Base-by-base conservation (phyloP, 2,329 filamentous ascomycete genomes). In the Trichoderma atroviride region DNA sequence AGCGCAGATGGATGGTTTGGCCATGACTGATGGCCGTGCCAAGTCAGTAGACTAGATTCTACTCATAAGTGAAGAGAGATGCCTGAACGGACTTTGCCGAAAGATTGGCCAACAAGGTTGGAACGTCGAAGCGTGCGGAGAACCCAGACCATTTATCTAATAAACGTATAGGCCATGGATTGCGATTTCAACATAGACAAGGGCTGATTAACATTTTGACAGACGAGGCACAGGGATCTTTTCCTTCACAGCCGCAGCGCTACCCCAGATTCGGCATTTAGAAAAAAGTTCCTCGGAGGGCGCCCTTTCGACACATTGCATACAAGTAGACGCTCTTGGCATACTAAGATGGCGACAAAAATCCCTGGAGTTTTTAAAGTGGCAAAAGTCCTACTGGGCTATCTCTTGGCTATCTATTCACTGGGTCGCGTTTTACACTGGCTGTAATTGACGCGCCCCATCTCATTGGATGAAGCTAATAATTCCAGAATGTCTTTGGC, bases 191-290 rank as follows among this genome's bases (percentile, higher is more conserved):
- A 22, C 19, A 6, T 22, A 22, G 43, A 37, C 35, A 50, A 53
- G 47, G 31, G 35, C 47, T 33, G 29, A 63, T 53, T 50, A 53
- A 53, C 37, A 19, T 63, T 33, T 63, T 47, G n/a, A 24, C 33
- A 65, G 29, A 22, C 31, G 27, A 19, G 43, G 47, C 35, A 24
- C 31, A 24, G 22, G 55, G 31, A 27, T 55, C 24, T 55, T 29
- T 31, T 24, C 40, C 22, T 37, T 33, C 29, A 31, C 11, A 24
- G 62, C 53, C 37, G 53, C 27, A 53, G 57, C 53, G 37, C 62
- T 66, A 50, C 62, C 62, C 62, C 62, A 10, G 62, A 57, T 57
- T 50, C 53, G 62, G 62, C 62, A 66, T 33, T 50, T n/a, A 50
- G 29, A 66, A 66, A 43, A 66, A 66, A 57, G 40, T 47, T 53